Base-by-base conservation (phyloP, 305 asterid species). In the Fraxinus floribunda region DNA sequence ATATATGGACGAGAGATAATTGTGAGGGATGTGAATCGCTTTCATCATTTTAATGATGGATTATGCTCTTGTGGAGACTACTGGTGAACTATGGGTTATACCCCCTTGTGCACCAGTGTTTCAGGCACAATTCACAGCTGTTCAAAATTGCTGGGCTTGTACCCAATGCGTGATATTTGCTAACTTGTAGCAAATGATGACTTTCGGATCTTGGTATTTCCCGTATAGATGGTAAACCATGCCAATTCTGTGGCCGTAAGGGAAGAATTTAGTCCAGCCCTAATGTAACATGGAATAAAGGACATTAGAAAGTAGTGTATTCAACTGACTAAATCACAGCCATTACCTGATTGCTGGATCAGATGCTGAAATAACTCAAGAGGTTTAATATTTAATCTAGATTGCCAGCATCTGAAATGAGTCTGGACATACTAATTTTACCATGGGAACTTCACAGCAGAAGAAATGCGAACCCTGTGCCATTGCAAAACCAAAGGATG, bases 1-100 rank as follows among this genome's bases (percentile, higher is more conserved):
- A 83, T 91, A 32, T 91, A 89, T 75, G 87, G 26, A 8, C 85
- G 98, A 72, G 95, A 93, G 85, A 93, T 93, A 44, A 68, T 92
- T 62, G 95, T 93, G 86, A 91, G 97, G 90, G 98, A 94, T 86
- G 89, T 93, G 38, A 94, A 91, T 73, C 83, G 97, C 20, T 94
- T 92, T 87, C 97, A 94, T 87, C 95, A 89, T 88, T 93, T 91
- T 83, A 86, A 81, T 76, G 89, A 87, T 16, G 98, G 98, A 3
- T 79, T 74, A 11, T 93, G 98, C 83, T 93, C 97, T 79, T 93
- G 96, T 55, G 90, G 90, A 26, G 96, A 94, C 75, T 94, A 90
- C 79, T 94, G 98, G 98, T 92, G 88, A 94, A 5, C 4, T 18
- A 3, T 36, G 10, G 74, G 30, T 64, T 62, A 44, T 49, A 32